phyloP scores from a whole-genome alignment of 2,329 filamentous ascomycete genomes.

The Neurospora crassa region DNA sequence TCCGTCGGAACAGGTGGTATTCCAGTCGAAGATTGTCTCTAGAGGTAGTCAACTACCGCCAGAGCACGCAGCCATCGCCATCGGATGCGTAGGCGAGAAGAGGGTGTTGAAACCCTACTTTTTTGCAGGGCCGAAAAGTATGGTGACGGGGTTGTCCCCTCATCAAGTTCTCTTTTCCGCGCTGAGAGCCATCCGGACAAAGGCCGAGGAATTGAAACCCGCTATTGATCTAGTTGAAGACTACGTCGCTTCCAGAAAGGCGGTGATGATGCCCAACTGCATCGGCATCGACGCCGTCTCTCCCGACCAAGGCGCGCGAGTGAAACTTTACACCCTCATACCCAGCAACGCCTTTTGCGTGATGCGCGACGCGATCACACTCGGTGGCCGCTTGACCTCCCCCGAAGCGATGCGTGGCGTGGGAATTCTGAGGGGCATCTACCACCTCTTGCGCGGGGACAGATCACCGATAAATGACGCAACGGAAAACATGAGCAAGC shows the following conservation, averaged over 20 bases:
- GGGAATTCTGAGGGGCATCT: constrained; percentile 1
- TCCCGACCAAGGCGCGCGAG: constrained; percentile 4
- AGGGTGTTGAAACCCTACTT: constrained; percentile 10
- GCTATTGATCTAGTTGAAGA: neutral
- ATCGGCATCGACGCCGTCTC: constrained; percentile 9
- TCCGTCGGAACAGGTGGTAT: neutral
- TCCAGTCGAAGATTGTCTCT: neutral
- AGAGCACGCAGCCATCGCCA: constrained; percentile 28
- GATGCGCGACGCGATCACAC: constrained; percentile 9
- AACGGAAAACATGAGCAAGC: neutral
- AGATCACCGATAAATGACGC: neutral
- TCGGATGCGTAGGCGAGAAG: constrained; percentile 5
- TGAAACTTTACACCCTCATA: constrained; percentile 10
- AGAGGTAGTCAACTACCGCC: neutral
- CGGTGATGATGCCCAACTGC: neutral
- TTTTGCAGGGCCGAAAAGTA: constrained; percentile 5
- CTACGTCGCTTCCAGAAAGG: constrained; percentile 1
- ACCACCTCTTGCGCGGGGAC: constrained; percentile 9
- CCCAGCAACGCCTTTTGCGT: constrained; percentile 1
- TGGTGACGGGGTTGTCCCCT: constrained; percentile 4
- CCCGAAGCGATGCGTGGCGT: constrained; percentile 1
- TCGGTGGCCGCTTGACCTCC: constrained; percentile 6
- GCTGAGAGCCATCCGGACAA: constrained; percentile 2
- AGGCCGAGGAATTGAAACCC: constrained; percentile 1
- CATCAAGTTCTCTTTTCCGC: constrained; percentile 4